Evolutionary conservation across 23 red algal genomes (phyloP), one percentile per base, ranked within the genome.

Genomic region (Chondrus crispus): DNA sequence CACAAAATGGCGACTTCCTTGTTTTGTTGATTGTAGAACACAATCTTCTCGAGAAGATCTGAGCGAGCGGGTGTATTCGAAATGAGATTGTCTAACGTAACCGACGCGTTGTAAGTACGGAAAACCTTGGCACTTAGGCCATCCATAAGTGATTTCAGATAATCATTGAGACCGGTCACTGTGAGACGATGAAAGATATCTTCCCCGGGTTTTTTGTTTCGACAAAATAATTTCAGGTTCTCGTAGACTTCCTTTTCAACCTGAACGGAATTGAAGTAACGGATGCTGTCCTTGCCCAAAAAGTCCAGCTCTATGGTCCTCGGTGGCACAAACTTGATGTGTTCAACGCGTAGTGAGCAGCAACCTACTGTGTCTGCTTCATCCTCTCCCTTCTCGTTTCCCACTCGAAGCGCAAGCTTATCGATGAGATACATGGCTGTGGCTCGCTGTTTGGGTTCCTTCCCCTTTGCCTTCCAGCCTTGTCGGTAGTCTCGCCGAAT

Each of bases 341-440:
- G 97, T 46, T 99, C 97, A 26, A 99, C 97, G 2, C 97, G 88
- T 76, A 99, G 84, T 1, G 97, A 99, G 42, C 97, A 99, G 76
- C 97, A 99, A 78, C 97, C 97, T 2, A 99, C 97, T 26, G 97
- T 99, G 51, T 99, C 97, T 3, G 97, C 97, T 73, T 99, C 97
- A 46, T 99, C 97, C 36, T 99, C 97, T 35, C 88, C 94, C 83
- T 99, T 99, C 64, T 99, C 97, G 46, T 99, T 99, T 37, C 97
- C 97, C 45, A 99, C 94, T 62, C 97, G 89, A 30, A 99, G 91
- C 36, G 97, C 97, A 22, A 99, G 89, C 58, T 95, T 96, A 82
- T 99, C 97, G 40, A 99, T 99, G 6, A 99, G 85, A 81, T 99
- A 99, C 89, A 96, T 88, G 12, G 97, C 97, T 14, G 93, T 89